Evolutionary conservation across 148 eudicot genomes (phyloP), one percentile per base, ranked within the genome.

Genomic region (Diospyros kaki): DNA sequence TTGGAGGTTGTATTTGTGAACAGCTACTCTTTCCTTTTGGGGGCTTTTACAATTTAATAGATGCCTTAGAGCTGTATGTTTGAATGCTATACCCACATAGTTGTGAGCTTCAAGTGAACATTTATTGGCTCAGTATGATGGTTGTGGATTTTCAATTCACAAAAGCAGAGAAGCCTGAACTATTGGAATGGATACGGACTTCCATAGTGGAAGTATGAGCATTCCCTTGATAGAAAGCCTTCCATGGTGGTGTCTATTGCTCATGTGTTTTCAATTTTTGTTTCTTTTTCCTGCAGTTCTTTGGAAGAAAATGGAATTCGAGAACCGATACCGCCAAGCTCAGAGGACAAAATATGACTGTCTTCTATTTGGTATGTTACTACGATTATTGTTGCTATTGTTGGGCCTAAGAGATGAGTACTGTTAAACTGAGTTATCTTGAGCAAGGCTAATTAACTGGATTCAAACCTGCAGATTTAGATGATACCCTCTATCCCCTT

Each of bases 401-500:
- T 40, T 1, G 5, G 18, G 48, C 53, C 11, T 5, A 11, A 69
- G 61, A 28, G 42, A 44, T 7, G 6, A 6, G 45, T 17, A n/a
- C 15, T 15, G 0, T 2, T 55, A 64, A 56, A 44, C 39, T 6
- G 46, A 12, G 18, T 39, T 9, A 14, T 39, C n/a, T 58, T 4
- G 6, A 6, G 55, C 18, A 64, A 40, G 18, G 28, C 6, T 15
- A 38, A n/a, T 0, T 46, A 17, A 45, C 11, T 64, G 9, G 14
- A 43, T 60, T 39, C 3, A n/a, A 38, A 59, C 54, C 63, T 74
- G 67, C 88, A 95, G 98, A 95, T 87, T 83, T 95, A 45, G 98
- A 95, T 77, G 98, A 95, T 69, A 95, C 98, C 71, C 86, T 95
- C 14, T 95, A 95, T 71, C 92, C 97, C 39, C 76, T 81, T 2